These are phyloP conservation scores for Umbelopsis vinacea DNA, from an alignment of 192 early-diverging fungal species.

Conservation along the genomic window DNA sequence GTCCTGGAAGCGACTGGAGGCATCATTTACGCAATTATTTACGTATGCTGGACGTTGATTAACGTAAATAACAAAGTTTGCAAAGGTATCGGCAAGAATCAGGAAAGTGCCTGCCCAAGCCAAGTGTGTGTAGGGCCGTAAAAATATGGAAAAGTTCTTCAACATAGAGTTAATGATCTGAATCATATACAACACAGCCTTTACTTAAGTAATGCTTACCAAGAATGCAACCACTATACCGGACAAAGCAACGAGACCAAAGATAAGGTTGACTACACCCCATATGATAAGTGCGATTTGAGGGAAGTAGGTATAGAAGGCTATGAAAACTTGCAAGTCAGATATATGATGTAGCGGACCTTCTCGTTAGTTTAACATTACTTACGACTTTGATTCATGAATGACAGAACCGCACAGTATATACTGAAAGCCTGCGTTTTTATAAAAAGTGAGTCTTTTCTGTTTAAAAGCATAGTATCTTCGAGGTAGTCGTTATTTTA, in stretches of 20 bases:
- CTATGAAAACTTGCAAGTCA: background rate
- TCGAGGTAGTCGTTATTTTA: too few relatives aligned
- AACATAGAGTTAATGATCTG: background rate
- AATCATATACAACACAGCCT: background rate
- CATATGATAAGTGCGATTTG: slow-evolving; percentile 25
- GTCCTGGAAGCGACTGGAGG: background rate
- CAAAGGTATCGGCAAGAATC: slow-evolving; percentile 21
- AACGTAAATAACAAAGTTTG: slow-evolving; percentile 8
- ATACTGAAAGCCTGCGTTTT: slow-evolving; percentile 25
- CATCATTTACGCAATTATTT: background rate
- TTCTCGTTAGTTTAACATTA: background rate
- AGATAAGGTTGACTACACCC: slow-evolving; percentile 34
- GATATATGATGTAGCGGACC: background rate
- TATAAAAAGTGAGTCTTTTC: background rate
- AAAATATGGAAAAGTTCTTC: background rate
- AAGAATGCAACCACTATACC: background rate
- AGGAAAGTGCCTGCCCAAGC: background rate
- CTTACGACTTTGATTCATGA: slow-evolving; percentile 34
- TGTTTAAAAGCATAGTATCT: background rate
- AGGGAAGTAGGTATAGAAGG: slow-evolving; percentile 27
- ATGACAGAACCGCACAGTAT: slow-evolving; percentile 25
- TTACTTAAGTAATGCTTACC: background rate
- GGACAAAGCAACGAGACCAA: slow-evolving; percentile 21
- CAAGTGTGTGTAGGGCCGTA: background rate
- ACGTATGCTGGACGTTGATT: background rate